Base-by-base conservation (phyloP, 306 rosid genomes). In the Macrotyloma uniflorum region DNA sequence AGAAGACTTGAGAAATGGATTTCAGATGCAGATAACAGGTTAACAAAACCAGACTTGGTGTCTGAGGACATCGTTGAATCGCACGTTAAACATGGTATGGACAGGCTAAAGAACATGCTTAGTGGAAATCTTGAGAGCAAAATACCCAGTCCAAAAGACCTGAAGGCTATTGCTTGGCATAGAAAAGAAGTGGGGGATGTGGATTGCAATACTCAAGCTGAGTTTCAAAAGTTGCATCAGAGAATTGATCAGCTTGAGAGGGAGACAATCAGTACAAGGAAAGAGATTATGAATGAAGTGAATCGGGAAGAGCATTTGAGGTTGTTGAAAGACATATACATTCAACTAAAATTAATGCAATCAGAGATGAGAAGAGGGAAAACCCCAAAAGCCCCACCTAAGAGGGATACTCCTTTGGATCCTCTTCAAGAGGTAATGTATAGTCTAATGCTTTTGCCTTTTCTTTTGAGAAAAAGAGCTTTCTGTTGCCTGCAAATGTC, bases 301-400 rank as follows among this genome's bases (percentile, higher is more conserved):
- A 62, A 84, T 51, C 84, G 89, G 26, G 90, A 76, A 70, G 90
- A 82, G 79, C 91, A 86, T 81, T 43, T 85, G 86, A 89, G 86
- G 47, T 78, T 96, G 90, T 83, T 96, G 88, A 89, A 84, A 86
- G 93, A 91, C 67, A 96, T 96, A 85, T 81, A 67, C 1, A 86
- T 78, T 35, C 90, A 86, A 84, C 87, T 96, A 70, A 80, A 82
- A 36, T 50, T 45, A 30, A 78, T 96, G 69, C 86, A 83, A 49
- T 67, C 83, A 42, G 98, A 93, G 83, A 86, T 90, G 73, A 76
- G 40, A 71, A 85, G 81, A 42, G 74, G 55, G 82, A 87, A 74
- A 86, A 46, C 80, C 74, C 30, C 74, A 74, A 82, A 83, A 70
- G 26, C 87, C 22, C 38, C 86, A 19, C 83, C 83, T 28, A 70